Base-by-base conservation (phyloP, 1,284 basidiomycete genomes). In the Dichomitus squalens region DNA sequence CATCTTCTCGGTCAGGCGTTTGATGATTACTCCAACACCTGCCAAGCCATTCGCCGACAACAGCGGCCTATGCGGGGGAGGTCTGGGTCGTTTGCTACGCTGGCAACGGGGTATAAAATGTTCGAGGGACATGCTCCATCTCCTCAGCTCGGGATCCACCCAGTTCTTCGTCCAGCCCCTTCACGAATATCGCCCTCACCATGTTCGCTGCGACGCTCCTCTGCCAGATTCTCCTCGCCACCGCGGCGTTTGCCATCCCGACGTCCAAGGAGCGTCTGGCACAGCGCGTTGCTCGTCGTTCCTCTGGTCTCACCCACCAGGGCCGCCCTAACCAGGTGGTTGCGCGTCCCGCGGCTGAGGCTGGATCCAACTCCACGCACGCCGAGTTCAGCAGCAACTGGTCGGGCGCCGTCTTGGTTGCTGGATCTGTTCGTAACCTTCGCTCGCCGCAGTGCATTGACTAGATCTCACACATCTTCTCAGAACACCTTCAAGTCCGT, bases 401-500 rank as follows among this genome's bases (percentile, higher is more conserved):
- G 68, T 61, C 67, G 43, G 67, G 68, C 29, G 67, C 64, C 35
- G 67, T 68, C 25, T 58, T 61, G 44, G 57, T 61, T 38, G 53
- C 58, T n/a, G 39, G 49, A 33, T 46, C 63, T 35, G 68, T 70
- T 11, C 16, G 14, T 31, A 7, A 8, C 25, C 23, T 25, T 1
- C 12, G 25, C 20, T 33, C 21, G 7, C n/a, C 20, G 29, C 4
- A 39, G 14, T 33, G 35, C 4, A 36, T 8, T 9, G 34, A 18
- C 46, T 59, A 16, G 14, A 8, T 33, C 18, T 11, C 20, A 36
- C 27, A 6, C 33, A 4, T 48, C 36, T 39, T 58, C 16, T 31
- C 39, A 71, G 70, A 62, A 59, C 36, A 66, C 66, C 1, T 71
- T 57, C 68, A 71, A 65, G 60, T 59, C 67, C 25, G 69, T 70